Base-by-base conservation (phyloP, 257 asterid species). In the Lithospermum erythrorhizon region DNA sequence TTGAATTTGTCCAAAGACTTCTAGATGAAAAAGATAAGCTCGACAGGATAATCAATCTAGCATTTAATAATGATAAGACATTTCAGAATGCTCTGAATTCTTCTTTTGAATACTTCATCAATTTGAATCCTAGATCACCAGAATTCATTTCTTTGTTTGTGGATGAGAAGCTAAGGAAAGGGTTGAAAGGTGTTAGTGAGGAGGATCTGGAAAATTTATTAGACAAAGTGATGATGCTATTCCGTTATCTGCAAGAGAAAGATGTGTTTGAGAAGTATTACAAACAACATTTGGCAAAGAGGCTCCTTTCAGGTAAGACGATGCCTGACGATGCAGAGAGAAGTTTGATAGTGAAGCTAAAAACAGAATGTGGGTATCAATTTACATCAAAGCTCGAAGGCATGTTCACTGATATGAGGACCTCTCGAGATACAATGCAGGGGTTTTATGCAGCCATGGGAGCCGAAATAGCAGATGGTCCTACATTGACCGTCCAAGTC, bases 11-110 rank as follows among this genome's bases (percentile, higher is more conserved):
- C 30, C 88, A 87, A 41, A 67, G 79, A 68, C 94, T 90, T 55
- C 85, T 90, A 67, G 81, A 70, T 61, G 82, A 87, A 75, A 83
- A 82, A 71, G 96, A 83, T 48, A 87, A 87, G 80, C 83, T 84
- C 58, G 95, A 90, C 61, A 83, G 77, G 74, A 73, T 73, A 47
- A 73, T 73, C 19, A 59, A 48, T 51, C 53, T 13, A 55, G 70
- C 73, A 19, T 68, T 72, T 67, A 68, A 53, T 20, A 73, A 73
- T 48, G 77, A 73, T 59, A 68, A 73, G 65, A 68, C 73, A 32
- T 68, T 73, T 52, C 73, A 73, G 58, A 73, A 73, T 56, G 73
- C 77, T 20, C 58, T 73, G 54, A 73, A 68, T 60, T 73, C 77
- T 20, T 68, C 77, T 21, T 73, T 73, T 51, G 77, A 73, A 48